phyloP scores from a whole-genome alignment of 352 stramenopile genomes.

The Phytophthora sansomeana region DNA sequence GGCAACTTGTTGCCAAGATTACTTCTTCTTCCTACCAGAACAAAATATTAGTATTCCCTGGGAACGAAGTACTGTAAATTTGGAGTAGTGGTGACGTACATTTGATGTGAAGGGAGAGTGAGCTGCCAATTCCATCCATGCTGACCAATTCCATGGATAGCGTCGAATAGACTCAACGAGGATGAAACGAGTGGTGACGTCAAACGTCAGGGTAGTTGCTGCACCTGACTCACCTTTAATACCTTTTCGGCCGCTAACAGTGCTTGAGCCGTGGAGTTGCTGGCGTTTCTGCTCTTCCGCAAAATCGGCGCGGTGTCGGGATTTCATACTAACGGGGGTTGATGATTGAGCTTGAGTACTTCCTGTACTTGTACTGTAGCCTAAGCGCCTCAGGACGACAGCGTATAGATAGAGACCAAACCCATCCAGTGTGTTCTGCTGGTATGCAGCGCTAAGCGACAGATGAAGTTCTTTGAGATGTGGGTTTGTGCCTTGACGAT shows the following conservation, averaged over 20 bases:
- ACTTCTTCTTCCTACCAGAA: slow-evolving; percentile 64
- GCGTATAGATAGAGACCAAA: slow-evolving; percentile 87
- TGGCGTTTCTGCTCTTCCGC: slow-evolving; percentile 54
- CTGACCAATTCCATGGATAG: slow-evolving; percentile 96
- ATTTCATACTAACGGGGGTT: slow-evolving; percentile 50
- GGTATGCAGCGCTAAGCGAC: slow-evolving; percentile 57
- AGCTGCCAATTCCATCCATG: slow-evolving; percentile 95
- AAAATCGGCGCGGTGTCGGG: slow-evolving; percentile 37
- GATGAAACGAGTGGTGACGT: slow-evolving; percentile 70
- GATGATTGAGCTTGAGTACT: slow-evolving; percentile 44
- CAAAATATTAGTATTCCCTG: slow-evolving; percentile 14
- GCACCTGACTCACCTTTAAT: slow-evolving; percentile 28
- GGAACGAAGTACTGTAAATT: background rate
- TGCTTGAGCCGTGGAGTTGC: slow-evolving; percentile 21
- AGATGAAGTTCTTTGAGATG: slow-evolving; percentile 79
- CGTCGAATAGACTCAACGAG: slow-evolving; percentile 73
- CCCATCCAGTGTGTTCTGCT: slow-evolving; percentile 63
- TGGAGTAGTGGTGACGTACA: slow-evolving; percentile 9
- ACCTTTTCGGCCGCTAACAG: slow-evolving; percentile 7
- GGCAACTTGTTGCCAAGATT: slow-evolving; percentile 51
- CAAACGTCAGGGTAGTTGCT: slow-evolving; percentile 41
- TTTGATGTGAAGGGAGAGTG: slow-evolving; percentile 72
- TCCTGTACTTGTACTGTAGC: slow-evolving; percentile 68
- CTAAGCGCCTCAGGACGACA: slow-evolving; percentile 72
- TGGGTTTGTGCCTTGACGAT: slow-evolving; percentile 65